Conservation (phyloP, 805 yeast genomes). For the Metschnikowia arizonensis region DNA sequence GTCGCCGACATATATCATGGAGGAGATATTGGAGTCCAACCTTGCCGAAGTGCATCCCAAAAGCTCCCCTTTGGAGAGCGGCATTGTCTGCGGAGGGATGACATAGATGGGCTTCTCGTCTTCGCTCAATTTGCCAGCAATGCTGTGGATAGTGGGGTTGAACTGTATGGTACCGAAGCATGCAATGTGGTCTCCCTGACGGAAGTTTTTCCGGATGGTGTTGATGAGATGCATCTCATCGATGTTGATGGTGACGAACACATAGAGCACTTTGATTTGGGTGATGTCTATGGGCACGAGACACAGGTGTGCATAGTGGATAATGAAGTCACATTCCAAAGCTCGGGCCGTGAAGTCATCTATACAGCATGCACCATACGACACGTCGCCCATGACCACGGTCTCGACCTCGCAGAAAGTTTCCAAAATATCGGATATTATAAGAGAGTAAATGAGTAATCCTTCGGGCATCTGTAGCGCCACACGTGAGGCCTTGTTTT, state of each 20-base stretch:
- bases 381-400: conserved; percentile 96
- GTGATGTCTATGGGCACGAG: conserved; percentile 93
- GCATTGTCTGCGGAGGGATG: conserved; percentile 86
- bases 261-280: conserved; percentile 84
- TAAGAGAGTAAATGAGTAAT: conserved; percentile 76
- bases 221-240: conserved; percentile 78
- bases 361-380: conserved; percentile 97
- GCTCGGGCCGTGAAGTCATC: conserved; percentile 95
- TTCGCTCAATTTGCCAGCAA: conserved; percentile 54
- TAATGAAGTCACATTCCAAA: conserved; percentile 87
- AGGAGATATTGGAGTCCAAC: conserved; percentile 59
- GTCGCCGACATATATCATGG: conserved; percentile 91
- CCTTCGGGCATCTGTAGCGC: conserved; percentile 99
- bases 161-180: conserved; percentile 95
- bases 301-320: conserved; percentile 97
- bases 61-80: conserved; percentile 92
- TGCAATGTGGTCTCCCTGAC: conserved; percentile 62
- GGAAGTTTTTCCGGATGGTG: conserved; percentile 70
- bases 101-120: conserved; percentile 54
- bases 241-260: conserved; percentile 88
- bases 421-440: conserved; percentile 87
- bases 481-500: conserved; percentile 71
- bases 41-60: conserved; percentile 93
- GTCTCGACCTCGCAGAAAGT: conserved; percentile 87
- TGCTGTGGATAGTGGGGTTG: conserved; percentile 86